Percentiles rank a stretch among this genome's conserved stretches.
phyloP scores from a whole-genome alignment of 1,284 basidiomycete species.

The Ceraceosorus bombacis region DNA sequence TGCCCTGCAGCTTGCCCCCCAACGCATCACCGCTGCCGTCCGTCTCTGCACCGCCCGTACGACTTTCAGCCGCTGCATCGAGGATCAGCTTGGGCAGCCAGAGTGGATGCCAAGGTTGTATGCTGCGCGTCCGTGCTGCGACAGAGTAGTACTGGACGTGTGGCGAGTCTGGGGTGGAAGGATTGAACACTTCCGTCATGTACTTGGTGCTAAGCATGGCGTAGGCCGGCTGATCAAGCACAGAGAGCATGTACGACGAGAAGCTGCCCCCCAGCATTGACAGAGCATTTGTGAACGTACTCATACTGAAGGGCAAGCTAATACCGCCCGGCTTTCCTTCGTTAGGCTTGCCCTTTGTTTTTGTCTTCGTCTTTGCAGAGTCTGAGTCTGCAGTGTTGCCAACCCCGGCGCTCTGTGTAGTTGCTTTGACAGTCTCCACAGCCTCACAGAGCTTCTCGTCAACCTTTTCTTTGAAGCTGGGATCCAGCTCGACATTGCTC shows the following conservation, averaged over 20 bases:
- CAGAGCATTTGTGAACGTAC: conserved; percentile 24
- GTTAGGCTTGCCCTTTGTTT: background rate
- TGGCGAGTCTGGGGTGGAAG: conserved; percentile 71
- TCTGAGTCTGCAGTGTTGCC: conserved; percentile 1
- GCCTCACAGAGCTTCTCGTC: conserved; percentile 3
- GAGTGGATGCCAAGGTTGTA: conserved; percentile 83
- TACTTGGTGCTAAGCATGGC: conserved; percentile 84
- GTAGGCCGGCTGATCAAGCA: conserved; percentile 95
- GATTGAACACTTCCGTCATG: conserved; percentile 81
- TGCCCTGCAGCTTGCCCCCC: conserved; percentile 63
- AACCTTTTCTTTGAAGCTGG: conserved; percentile 16
- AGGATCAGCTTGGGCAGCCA: conserved; percentile 93
- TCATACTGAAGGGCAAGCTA: conserved; percentile 11
- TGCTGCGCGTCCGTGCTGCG: conserved; percentile 65
- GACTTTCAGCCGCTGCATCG: conserved; percentile 57
- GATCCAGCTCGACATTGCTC: conserved; percentile 10
- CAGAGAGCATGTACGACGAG: conserved; percentile 76
- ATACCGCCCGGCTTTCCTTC: background rate
- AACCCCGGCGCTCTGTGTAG: background rate
- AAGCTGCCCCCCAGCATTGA: conserved; percentile 65
- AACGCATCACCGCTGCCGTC: conserved; percentile 48
- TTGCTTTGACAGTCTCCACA: background rate
- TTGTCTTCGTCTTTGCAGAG: conserved; percentile 14
- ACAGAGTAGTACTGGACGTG: conserved; percentile 86
- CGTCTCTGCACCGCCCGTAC: conserved; percentile 33